These are phyloP conservation scores for Ascochyta pisi DNA, from an alignment of 2,329 filamentous ascomycete genomes.

Conservation along the genomic window DNA sequence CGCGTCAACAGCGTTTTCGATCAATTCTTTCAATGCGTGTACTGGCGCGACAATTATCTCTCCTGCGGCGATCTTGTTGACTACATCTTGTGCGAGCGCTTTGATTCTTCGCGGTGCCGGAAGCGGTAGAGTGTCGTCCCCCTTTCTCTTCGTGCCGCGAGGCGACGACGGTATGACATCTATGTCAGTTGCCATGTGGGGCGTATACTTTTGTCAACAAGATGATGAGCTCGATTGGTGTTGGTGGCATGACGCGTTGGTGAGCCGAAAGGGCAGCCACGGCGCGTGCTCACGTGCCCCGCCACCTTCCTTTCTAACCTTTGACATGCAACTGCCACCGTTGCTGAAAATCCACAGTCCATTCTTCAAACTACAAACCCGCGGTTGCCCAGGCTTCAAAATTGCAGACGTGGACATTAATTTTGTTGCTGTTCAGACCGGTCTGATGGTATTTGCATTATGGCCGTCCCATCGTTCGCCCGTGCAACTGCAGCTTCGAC, in stretches of 20 bases:
- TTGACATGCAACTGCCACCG: slow-evolving; percentile 8
- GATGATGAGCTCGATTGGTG: slow-evolving; percentile 4
- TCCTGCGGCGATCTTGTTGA: slow-evolving; percentile 98
- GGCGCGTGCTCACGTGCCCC: slow-evolving; percentile 25
- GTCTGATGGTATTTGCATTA: not conserved
- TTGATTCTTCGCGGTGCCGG: slow-evolving; percentile 61
- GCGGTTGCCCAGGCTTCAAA: not conserved
- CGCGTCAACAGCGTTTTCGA: slow-evolving; percentile 98
- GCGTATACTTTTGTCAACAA: not conserved
- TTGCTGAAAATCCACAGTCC: not conserved
- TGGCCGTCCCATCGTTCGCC: slow-evolving; percentile 29
- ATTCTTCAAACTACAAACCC: not conserved
- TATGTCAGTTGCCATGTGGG: slow-evolving; percentile 41
- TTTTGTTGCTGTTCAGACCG: no score
- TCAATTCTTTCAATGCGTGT: slow-evolving; percentile 92
- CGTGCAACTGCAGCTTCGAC: slow-evolving; percentile 28
- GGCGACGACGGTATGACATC: slow-evolving; percentile 35
- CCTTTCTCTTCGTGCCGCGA: slow-evolving; percentile 47
- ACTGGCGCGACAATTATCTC: slow-evolving; percentile 98
- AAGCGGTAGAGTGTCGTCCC: slow-evolving; percentile 42
- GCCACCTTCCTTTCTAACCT: slow-evolving; percentile 22
- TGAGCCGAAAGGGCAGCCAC: slow-evolving; percentile 14
- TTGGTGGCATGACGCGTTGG: slow-evolving; percentile 14
- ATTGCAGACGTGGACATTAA: no score
- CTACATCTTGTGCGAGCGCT: slow-evolving; percentile 88